A percentile compares a stretch with the other conserved stretches of the same genome.
Evolutionary conservation across 345 rosid genomes (phyloP).

Genomic region (Carallia brachiata): DNA sequence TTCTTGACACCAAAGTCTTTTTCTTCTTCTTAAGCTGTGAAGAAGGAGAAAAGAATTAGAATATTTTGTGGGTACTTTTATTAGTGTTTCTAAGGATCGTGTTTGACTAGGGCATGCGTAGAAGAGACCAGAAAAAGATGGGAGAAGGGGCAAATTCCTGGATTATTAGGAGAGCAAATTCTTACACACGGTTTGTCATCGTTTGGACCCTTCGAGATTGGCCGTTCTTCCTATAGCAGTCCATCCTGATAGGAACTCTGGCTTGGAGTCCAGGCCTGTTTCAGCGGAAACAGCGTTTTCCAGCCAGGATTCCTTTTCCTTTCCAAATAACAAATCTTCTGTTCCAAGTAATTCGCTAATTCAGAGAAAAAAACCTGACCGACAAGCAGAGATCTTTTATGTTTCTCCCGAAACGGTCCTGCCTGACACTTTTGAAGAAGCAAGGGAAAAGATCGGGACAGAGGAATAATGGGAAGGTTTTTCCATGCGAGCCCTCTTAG

Average conservation of each 20-base stretch:
- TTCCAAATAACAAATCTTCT: conserved; percentile 2
- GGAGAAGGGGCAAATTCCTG: conserved; percentile 73
- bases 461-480: conserved; percentile 38
- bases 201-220: conserved; percentile 63
- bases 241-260: conserved; percentile 34
- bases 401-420: conserved; percentile 64
- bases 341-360: conserved; percentile 31
- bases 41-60: conserved; percentile 18
- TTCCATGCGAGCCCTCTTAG: conserved; percentile 49
- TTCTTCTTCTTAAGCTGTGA: conserved; percentile 7
- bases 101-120: conserved; percentile 17
- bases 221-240: conserved; percentile 39
- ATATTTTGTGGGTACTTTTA: conserved; percentile 16
- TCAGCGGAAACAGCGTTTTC: conserved; percentile 12
- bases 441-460: conserved; percentile 55
- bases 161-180: conserved; percentile 76
- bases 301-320: conserved; percentile 17
- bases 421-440: conserved; percentile 79
- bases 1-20: conserved; percentile 16
- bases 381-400: conserved; percentile 71
- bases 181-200: conserved; percentile 79
- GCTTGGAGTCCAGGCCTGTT: conserved; percentile 41
- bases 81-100: conserved; percentile 9
- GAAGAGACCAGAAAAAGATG: conserved; percentile 35
- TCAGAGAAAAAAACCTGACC: conserved; percentile 45